Evolutionary conservation across 768 basidiomycete species (phyloP).

Genomic region (Collybiopsis confluens): DNA sequence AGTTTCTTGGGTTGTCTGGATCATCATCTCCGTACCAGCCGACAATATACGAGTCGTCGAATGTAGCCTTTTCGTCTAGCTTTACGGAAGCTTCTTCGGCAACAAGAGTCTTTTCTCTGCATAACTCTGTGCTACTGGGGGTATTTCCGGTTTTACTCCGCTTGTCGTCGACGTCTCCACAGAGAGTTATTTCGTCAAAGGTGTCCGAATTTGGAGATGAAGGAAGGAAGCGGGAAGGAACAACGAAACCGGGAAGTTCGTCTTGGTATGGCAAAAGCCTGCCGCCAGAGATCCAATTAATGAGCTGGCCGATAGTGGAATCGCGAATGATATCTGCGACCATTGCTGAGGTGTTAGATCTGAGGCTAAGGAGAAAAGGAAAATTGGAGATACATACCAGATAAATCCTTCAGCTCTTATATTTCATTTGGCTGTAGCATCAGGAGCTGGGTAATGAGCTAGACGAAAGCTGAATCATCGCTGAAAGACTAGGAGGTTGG

Average conservation of each 20-base stretch:
- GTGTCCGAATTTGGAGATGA: not conserved
- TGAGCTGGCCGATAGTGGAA: constrained; percentile 12
- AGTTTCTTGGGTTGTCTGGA: constrained; percentile 24
- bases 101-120: not conserved
- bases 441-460: too few species aligned
- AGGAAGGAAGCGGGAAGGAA: constrained; percentile 5
- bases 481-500: too few species aligned
- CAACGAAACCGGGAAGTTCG: constrained; percentile 4
- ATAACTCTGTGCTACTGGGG: not conserved
- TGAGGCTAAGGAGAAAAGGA: not conserved
- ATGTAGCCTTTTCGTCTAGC: not conserved
- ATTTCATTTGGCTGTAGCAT: too few species aligned
- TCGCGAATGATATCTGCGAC: constrained; percentile 13
- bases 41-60: constrained; percentile 17
- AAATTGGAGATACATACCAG: too few species aligned
- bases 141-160: not conserved
- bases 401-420: too few species aligned
- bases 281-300: constrained; percentile 12
- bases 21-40: constrained; percentile 24
- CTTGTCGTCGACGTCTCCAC: constrained; percentile 4
- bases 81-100: not conserved
- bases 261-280: constrained; percentile 10
- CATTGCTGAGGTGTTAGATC: constrained; percentile 10
- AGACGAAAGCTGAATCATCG: too few species aligned
- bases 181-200: constrained; percentile 5